Evolutionary conservation across 805 yeast genomes (phyloP).

Genomic region (Kluyveromyces wickerhamii): DNA sequence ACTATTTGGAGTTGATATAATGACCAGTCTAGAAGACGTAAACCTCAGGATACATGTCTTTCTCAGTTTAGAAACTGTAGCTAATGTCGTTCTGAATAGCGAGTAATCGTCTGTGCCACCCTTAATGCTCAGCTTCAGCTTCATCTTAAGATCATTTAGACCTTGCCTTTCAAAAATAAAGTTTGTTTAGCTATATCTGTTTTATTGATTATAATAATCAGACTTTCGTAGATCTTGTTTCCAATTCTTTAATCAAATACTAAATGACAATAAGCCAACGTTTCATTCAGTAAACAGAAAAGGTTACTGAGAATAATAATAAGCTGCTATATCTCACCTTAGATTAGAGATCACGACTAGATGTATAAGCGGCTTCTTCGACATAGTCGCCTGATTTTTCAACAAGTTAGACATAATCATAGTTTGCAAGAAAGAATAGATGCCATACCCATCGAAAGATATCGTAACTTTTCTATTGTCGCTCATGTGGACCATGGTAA

Average conservation of each 20-base stretch:
- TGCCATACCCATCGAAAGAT: conserved; percentile 74
- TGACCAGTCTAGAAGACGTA: conserved; percentile 23
- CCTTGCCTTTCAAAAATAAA: too few species aligned
- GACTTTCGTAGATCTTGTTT: too few species aligned
- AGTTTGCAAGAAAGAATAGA: conserved; percentile 49
- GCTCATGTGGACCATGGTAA: conserved; percentile 93
- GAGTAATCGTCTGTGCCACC: conserved; percentile 28
- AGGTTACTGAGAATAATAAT: too few species aligned
- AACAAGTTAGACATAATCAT: conserved; percentile 11
- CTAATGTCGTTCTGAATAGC: conserved; percentile 24
- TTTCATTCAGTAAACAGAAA: too few species aligned
- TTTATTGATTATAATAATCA: too few species aligned
- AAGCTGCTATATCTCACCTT: too few species aligned
- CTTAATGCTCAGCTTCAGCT: conserved; percentile 22
- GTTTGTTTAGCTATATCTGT: too few species aligned
- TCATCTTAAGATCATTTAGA: conserved; percentile 18
- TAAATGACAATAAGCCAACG: too few species aligned
- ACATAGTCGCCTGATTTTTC: neutral
- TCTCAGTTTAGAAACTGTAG: conserved; percentile 26
- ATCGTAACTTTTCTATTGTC: conserved; percentile 86
- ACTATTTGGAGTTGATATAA: conserved; percentile 26
- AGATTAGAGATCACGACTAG: too few species aligned
- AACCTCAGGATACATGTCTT: conserved; percentile 28
- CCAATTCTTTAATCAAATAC: too few species aligned
- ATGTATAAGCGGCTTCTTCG: conserved; percentile 2